Evolutionary conservation across 2,329 filamentous ascomycete species (phyloP), one percentile per base, ranked within the genome.

Genomic region (Pyrenochaeta sp.): DNA sequence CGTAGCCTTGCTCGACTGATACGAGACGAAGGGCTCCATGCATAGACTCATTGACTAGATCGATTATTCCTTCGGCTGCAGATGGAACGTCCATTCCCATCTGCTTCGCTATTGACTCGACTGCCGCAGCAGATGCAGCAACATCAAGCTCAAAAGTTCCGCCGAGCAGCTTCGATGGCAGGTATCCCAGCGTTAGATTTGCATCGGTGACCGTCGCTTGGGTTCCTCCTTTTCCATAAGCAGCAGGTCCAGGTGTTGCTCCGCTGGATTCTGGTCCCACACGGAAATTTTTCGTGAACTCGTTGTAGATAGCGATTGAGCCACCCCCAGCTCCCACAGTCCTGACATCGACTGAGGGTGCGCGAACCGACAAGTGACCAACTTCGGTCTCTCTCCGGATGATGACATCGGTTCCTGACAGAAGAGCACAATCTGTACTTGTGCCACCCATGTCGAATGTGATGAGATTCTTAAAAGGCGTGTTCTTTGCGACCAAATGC

Each of bases 361-460:
- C 71, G 7, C 73, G 68, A 13, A 79, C 75, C 1, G 75, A 73
- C 3, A 78, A 55, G 5, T 69, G 57, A 0, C 72, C 75, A 3
- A 79, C 69, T 2, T 74, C 67, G 0, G 75, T 79, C 50, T 79
- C 75, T 22, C 76, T 65, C 27, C 76, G 72, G 14, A 78, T 67
- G 23, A 73, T 70, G 4, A 72, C 72, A 40, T 73, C 69, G 2
- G 73, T 72, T 13, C 74, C 66, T 14, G 71, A 70, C 13, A 79
- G 72, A 4, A 79, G 54, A 1, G 76, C 75, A 45, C 74, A 76
- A 40, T 79, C 77, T 0, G 76, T 78, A 4, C 74, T 77, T 1
- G 76, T 79, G 2, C 76, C 77, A n/a, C 77, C 76, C 74, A 79
- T 78, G 38, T 79, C 77, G 9, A 79, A 65, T 0, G 76, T 78